phyloP scores from a whole-genome alignment of 108 stramenopile genomes.

The Heterococcus sp. region DNA sequence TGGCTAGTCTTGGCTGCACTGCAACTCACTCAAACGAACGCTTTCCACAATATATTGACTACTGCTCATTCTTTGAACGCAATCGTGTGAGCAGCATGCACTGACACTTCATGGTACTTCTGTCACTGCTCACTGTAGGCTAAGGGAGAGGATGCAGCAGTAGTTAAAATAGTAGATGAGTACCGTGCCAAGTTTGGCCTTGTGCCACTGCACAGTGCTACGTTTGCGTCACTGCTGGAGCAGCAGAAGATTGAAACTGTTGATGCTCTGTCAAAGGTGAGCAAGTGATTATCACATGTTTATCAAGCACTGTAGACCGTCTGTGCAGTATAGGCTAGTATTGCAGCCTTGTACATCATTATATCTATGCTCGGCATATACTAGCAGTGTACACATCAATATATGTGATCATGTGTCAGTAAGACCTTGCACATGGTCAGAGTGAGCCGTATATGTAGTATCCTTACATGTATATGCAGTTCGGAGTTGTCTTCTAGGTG shows the following conservation, averaged over 20 bases:
- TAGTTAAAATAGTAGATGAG: not conserved
- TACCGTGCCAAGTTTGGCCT: not conserved
- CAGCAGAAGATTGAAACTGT: conserved; percentile 1
- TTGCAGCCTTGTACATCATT: no score
- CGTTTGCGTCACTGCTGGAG: not conserved
- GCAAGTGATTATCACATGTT: not conserved
- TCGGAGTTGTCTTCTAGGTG: no score
- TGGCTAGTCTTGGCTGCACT: no score
- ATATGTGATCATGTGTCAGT: not conserved
- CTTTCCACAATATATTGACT: no score
- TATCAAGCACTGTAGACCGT: no score
- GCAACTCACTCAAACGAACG: no score
- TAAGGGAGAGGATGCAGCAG: not conserved
- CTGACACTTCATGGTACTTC: not conserved
- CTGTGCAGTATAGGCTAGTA: no score
- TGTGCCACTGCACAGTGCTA: not conserved
- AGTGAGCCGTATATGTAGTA: no score
- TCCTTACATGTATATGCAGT: not conserved
- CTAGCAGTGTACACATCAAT: no score
- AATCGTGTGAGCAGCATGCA: not conserved
- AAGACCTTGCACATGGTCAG: not conserved
- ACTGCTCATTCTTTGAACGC: no score
- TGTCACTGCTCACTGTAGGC: not conserved
- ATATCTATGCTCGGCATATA: no score
- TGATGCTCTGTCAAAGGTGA: not conserved